Evolutionary conservation across 225 moss, liverwort and hornwort genomes (phyloP).

Genomic region (Neckera pumila): DNA sequence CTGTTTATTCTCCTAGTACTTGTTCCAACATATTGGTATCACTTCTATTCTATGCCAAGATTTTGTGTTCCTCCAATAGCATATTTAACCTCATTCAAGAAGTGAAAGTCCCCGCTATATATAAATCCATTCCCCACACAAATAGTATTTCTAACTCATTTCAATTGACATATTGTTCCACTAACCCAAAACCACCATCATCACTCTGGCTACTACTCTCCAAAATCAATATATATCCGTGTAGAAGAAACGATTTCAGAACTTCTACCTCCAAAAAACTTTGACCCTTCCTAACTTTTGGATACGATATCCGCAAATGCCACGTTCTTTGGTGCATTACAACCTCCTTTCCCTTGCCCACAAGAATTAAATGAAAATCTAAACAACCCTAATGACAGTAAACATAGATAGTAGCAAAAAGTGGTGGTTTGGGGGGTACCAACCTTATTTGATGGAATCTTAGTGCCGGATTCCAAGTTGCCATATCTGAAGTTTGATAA

Average conservation of each 20-base stretch:
- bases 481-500: background rate
- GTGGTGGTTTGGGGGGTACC: background rate
- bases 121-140: background rate
- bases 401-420: background rate
- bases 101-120: accelerated
- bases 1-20: background rate
- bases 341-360: too few relatives aligned
- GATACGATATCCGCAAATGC: too few relatives aligned
- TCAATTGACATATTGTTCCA: background rate
- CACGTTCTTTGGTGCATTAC: too few relatives aligned
- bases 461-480: background rate
- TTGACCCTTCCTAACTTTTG: too few relatives aligned
- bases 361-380: too few relatives aligned
- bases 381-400: background rate
- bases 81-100: too few relatives aligned
- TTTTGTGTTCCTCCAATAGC: accelerated
- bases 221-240: background rate
- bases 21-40: background rate
- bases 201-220: too few relatives aligned
- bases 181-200: background rate
- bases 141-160: background rate
- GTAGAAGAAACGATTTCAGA: background rate
- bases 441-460: background rate
- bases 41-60: background rate
- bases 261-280: background rate